Conservation (phyloP, 371 early-diverging fungal genomes). For the Mortierella sp. region DNA sequence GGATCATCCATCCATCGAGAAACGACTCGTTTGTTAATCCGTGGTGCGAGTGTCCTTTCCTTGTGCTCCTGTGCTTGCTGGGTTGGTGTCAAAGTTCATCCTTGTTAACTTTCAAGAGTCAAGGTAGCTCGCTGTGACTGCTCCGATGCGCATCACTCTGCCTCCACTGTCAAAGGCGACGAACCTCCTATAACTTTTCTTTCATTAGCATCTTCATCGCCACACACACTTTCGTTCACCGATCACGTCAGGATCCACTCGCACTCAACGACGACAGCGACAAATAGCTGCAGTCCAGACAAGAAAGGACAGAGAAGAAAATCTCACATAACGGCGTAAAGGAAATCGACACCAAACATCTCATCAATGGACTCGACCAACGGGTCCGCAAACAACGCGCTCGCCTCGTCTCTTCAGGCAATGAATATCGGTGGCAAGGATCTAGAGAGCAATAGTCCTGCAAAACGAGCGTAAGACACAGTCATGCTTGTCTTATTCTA, state of each 20-base stretch:
- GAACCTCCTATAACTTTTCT: background rate
- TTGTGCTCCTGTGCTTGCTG: background rate
- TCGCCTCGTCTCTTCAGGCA: background rate
- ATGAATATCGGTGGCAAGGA: slow-evolving; percentile 2
- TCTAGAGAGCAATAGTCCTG: slow-evolving; percentile 1
- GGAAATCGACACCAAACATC: background rate
- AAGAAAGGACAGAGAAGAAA: background rate
- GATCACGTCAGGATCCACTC: too few species aligned
- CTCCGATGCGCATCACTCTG: too few species aligned
- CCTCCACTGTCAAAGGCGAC: too few species aligned
- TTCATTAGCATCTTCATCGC: background rate
- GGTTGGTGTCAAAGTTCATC: background rate
- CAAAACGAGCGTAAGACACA: slow-evolving; percentile 8
- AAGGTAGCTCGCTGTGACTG: too few species aligned
- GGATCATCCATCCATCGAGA: slow-evolving; percentile 7
- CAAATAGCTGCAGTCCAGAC: too few species aligned
- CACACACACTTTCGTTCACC: background rate
- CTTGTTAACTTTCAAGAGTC: too few species aligned
- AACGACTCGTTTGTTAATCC: background rate
- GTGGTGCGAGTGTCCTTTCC: background rate
- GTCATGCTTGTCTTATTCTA: too few species aligned
- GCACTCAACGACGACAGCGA: too few species aligned
- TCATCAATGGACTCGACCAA: background rate
- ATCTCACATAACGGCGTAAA: background rate
- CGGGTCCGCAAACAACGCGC: slow-evolving; percentile 1